Evolutionary conservation across 805 yeast species (phyloP), one percentile per base, ranked within the genome.

Genomic region (Monosporozyma yasuniensis): DNA sequence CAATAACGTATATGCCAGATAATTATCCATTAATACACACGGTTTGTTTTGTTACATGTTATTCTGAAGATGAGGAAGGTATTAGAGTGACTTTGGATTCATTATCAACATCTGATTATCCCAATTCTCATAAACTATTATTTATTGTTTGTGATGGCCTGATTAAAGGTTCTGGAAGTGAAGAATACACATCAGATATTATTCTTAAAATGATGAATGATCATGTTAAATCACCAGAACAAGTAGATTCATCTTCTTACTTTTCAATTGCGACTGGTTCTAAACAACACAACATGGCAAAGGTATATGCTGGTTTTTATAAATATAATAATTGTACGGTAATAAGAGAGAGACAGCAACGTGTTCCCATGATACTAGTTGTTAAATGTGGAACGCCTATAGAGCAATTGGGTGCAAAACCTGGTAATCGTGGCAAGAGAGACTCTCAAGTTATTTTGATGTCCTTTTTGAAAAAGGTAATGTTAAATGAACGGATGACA

Each of bases 261-360:
- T 96, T 93, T 35, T 95, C 98, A 7, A 97, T 93, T 39, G 96
- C 96, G 2, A 85, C 85, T 58, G 99, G 99, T 58, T 60, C 86
- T 3, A 93, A 88, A 70, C 83, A 99, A 65, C 99, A 93, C 64
- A 93, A 93, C 65, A 89, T 90, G 96, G 97, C 99, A 27, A 91
- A 90, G 68, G 89, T 91, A 2, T 91, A 88, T 62, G 83, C 96
- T 11, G 99, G 99, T 0, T 93, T 87, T 65, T 93, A 93, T 71
- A 83, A 83, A 57, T 93, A 90, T 63, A 81, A 87, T 59, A 85
- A 85, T 55, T 61, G 69, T 3, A 85, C 91, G 1, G 81, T 89
- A 42, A 87, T 91, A 2, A 69, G 71, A 1, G 90, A 85, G 53
- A 84, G 84, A 58, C 98, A 91, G 68, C 90, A 86, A 64, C 76